Evolutionary conservation across 768 basidiomycete genomes (phyloP).

Genomic region (Lentinula sp.): DNA sequence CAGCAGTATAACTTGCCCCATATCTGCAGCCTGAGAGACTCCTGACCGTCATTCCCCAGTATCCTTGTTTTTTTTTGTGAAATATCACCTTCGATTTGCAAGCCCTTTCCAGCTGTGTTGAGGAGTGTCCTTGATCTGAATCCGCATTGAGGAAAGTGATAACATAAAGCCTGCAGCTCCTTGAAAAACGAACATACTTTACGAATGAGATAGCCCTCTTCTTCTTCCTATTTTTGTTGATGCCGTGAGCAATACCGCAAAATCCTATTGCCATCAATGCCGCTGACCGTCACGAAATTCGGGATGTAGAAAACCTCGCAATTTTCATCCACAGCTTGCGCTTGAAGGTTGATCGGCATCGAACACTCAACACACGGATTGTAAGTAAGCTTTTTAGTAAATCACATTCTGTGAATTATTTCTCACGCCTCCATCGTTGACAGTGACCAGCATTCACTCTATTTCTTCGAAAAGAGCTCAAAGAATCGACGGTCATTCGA

Average conservation of each 20-base stretch:
- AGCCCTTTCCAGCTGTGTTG: conserved; percentile 78
- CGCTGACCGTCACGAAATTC: conserved; percentile 57
- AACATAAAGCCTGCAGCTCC: background rate
- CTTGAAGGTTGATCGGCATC: background rate
- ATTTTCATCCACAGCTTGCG: conserved; percentile 15
- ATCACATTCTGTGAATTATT: no score
- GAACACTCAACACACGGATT: no score
- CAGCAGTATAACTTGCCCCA: conserved; percentile 44
- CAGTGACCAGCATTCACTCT: no score
- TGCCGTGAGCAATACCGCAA: background rate
- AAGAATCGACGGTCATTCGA: no score
- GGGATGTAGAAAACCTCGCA: conserved; percentile 63
- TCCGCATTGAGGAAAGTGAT: background rate
- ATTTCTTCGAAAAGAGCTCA: no score
- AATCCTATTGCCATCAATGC: background rate
- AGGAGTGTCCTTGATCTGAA: conserved; percentile 73
- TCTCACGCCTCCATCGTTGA: no score
- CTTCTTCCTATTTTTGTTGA: conserved; percentile 38
- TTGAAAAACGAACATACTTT: conserved; percentile 43
- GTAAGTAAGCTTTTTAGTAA: no score
- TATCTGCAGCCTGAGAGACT: conserved; percentile 46
- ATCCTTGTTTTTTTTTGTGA: background rate
- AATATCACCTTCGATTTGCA: conserved; percentile 53
- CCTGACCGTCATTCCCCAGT: background rate
- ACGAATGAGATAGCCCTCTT: conserved; percentile 71